Percentiles rank a stretch among this genome's conserved stretches.
phyloP scores from a whole-genome alignment of 352 stramenopile species.

The Pythium folliculosum region DNA sequence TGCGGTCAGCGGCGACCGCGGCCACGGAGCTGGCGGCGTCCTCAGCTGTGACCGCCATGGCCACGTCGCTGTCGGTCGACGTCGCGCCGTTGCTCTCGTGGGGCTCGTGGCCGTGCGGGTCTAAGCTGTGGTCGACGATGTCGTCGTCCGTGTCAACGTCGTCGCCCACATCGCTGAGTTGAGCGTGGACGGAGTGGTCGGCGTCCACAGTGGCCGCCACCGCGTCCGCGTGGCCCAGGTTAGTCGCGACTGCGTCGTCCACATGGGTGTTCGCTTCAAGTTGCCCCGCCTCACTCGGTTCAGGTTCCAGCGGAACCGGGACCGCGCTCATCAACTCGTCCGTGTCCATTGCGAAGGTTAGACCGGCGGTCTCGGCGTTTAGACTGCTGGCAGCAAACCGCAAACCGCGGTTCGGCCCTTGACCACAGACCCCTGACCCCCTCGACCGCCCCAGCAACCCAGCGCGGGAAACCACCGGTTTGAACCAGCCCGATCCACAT shows the following conservation, averaged over 20 bases:
- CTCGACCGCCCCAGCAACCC: too few species aligned
- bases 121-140: slow-evolving; percentile 7
- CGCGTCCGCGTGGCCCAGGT: too few species aligned
- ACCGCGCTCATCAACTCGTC: slow-evolving; percentile 31
- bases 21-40: too few species aligned
- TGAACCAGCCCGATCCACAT: slow-evolving; percentile 11
- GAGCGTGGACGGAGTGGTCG: slow-evolving; percentile 10
- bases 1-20: not conserved
- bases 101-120: not conserved
- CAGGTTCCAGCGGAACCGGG: slow-evolving; percentile 27
- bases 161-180: slow-evolving; percentile 25
- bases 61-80: not conserved
- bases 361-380: slow-evolving; percentile 15
- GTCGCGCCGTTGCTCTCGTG: not conserved
- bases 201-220: too few species aligned
- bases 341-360: slow-evolving; percentile 23
- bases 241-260: too few species aligned
- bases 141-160: slow-evolving; percentile 6
- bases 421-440: not conserved
- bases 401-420: slow-evolving; percentile 23
- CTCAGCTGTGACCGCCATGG: too few species aligned
- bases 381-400: not conserved
- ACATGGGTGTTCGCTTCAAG: slow-evolving; percentile 25
- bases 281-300: slow-evolving; percentile 27
- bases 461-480: slow-evolving; percentile 11